Base-by-base conservation (phyloP, 768 basidiomycete genomes). In the Pleurotus djamor region DNA sequence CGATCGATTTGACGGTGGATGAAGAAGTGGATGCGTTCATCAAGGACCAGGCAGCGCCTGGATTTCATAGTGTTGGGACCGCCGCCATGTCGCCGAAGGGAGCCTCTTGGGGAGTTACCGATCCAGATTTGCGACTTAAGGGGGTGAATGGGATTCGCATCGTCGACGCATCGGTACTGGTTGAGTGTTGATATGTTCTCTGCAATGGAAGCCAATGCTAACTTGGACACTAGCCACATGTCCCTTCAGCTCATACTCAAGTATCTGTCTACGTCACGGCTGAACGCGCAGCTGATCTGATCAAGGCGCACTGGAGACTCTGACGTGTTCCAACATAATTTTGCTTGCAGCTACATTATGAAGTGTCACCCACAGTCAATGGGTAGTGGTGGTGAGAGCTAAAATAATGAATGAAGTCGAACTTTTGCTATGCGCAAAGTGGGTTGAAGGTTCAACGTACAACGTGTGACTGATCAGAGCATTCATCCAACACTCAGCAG, bases 41-140 rank as follows among this genome's bases (percentile, higher is more conserved):
- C 8, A 66, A 70, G 2, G 48, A 59, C 5, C 59, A 61, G n/a
- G 60, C 63, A 6, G 57, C 41, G 32, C 72, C 68, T 0, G 58
- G 68, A 7, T 66, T 63, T 45, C 77, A 79, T 62, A 66, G 71
- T 5, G 68, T 71, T 8, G 70, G 73, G 13, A 73, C 73, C 0
- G 73, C 74, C 3, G 63, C 63, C 7, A 75, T 78, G 69, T 72
- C 73, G 16, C 60, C 69, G 0, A 45, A 59, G n/a, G 59, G 61
- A 16, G 71, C 73, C 2, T 52, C 58, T 3, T 63, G 59, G 43
- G 76, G 76, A 33, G 77, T 76, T 16, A 71, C 76, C 9, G 71
- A 77, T 58, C 68, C 74, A 8, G 67, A 76, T 56, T 63, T 80
- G 32, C 62, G 58, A 4, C 69, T 80, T 5, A 78, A 79, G 60